Evolutionary conservation across 371 early-diverging fungal species (phyloP).

Genomic region (Apophysomyces sp.): DNA sequence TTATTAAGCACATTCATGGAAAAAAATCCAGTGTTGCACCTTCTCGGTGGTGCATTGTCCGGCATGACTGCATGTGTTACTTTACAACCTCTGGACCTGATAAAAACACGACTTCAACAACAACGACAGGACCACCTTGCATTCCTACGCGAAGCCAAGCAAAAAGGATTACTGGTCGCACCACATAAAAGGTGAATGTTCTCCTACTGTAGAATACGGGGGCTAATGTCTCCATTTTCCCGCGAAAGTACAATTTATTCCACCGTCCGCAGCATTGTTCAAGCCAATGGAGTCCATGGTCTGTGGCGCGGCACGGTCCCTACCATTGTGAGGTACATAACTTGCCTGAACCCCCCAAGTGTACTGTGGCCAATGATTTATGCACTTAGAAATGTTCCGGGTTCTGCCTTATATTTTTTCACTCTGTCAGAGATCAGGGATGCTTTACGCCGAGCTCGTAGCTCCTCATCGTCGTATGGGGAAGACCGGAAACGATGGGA

Average conservation of each 20-base stretch:
- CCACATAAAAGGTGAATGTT: constrained; percentile 27
- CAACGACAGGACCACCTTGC: constrained; percentile 55
- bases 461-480: constrained; percentile 17
- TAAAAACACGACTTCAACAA: constrained; percentile 87
- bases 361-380: background rate
- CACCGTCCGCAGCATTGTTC: constrained; percentile 57
- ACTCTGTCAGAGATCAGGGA: constrained; percentile 55
- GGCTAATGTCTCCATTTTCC: background rate
- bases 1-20: background rate
- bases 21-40: constrained; percentile 50
- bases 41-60: constrained; percentile 79
- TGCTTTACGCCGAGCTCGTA: constrained; percentile 39
- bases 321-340: constrained; percentile 70
- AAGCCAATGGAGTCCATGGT: constrained; percentile 67
- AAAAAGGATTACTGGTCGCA: constrained; percentile 27
- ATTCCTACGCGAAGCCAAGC: constrained; percentile 46
- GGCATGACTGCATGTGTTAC: constrained; percentile 80
- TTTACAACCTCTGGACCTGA: constrained; percentile 91
- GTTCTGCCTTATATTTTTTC: constrained; percentile 80
- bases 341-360: too few species aligned
- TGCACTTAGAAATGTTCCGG: constrained; percentile 74
- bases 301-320: constrained; percentile 94
- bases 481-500: constrained; percentile 45
- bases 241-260: constrained; percentile 52
- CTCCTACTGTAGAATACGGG: background rate